Evolutionary conservation across 1,284 basidiomycete species (phyloP), one percentile per base, ranked within the genome.

Genomic region (Leccinum fallax): DNA sequence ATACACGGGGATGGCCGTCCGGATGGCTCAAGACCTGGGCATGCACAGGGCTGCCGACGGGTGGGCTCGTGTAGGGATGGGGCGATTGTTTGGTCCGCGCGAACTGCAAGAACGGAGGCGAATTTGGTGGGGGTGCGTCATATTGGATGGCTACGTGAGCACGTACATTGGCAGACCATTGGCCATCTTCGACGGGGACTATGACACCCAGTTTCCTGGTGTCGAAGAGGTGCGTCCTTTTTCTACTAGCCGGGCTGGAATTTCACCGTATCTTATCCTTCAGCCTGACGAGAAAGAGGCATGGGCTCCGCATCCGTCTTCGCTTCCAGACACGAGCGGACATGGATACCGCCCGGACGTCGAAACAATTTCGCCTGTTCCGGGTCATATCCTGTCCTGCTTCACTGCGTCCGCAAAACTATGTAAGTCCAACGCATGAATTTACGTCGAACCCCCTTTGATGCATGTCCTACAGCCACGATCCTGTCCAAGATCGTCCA

Each of bases 11-110:
- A 89, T 91, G 86, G 88, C 86, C 0, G 87, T 92, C 46, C 81
- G 89, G 40, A 91, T 92, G 88, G 93, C 92, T 13, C 93, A 94
- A 76, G 93, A 95, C 74, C 75, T 95, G 59, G 93, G 93, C 10
- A 85, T 95, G 80, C 92, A 94, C 72, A 85, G 91, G 55, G 85
- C 84, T 66, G 90, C 92, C 54, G 92, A 93, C 81, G 88, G 88
- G 62, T 88, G 81, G 86, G 85, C 78, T 63, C 74, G 85, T 34
- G 81, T 71, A 30, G 81, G 77, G 15, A 75, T 88, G 54, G 83
- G 83, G 2, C 78, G 78, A 58, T 71, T 92, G 48, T 93, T 93
- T 72, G 81, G 80, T 2, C 77, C 80, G 62, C 80, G 81, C 71
- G 89, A 93, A 75, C 80, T 92, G 66, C 85, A 90, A 70, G 86